Evolutionary conservation across 83 land plant species (phyloP), one percentile per base, ranked within the genome.

Genomic region (Picea abies): DNA sequence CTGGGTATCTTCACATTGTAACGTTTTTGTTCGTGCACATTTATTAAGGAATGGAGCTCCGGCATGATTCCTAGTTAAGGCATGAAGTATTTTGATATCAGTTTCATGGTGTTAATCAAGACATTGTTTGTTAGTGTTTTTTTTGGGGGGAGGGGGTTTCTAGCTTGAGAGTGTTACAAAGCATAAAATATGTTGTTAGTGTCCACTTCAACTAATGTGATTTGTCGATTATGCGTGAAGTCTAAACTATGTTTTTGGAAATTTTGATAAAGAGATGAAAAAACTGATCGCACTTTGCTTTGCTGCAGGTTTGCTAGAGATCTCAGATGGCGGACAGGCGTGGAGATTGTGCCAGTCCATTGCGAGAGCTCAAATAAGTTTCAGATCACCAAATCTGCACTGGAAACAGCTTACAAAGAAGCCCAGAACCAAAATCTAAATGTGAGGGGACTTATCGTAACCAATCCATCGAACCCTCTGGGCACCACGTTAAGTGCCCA

Each of bases 401-500:
- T 96, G 11, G 89, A 91, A 58, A 80, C 84, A 66, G 92, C 96
- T 8, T 92, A 87, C 65, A 71, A 75, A 14, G 80, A 79, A 17
- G 86, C 93, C 8, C 79, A 79, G 16, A 84, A 82, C 11, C 83
- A 70, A 29, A 91, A 91, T 63, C 86, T 82, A 10, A 91, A 80
- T 23, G 96, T 96, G 10, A 90, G 92, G 64, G 96, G 83, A 2
- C 47, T 96, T 12, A 72, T 96, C 3, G 82, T 96, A 60, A 87
- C 96, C 5, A 89, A 93, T 60, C 98, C 98, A 4, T 90, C 94
- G 2, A 94, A 96, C 68, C 98, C 98, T 15, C 84, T 96, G 15
- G 93, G 93, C 26, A 87, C 63, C 41, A 69, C 82, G 35, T 75
- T 86, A 44, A 81, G 68, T 63, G 58, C 79, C 19, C 49, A 41